Evolutionary conservation across 2,329 filamentous ascomycete species (phyloP).

Genomic region (Xylariales sp.): DNA sequence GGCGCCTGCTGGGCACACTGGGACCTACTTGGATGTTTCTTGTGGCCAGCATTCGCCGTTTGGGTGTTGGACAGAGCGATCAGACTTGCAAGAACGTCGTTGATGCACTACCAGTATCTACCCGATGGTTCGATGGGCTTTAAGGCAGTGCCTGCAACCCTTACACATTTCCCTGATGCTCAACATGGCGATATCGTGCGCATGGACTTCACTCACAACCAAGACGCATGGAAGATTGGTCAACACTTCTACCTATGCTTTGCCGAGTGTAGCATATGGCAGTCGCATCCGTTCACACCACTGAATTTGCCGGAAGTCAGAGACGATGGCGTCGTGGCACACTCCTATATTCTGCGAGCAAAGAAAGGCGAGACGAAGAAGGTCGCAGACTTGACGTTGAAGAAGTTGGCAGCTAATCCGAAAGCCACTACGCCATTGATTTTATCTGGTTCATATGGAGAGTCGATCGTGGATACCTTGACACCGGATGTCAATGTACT

Average conservation of each 20-base stretch:
- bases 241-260: constrained; percentile 72
- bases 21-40: constrained; percentile 62
- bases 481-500: constrained; percentile 42
- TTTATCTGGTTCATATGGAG: constrained; percentile 60
- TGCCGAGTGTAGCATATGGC: constrained; percentile 61
- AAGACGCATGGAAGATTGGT: constrained; percentile 59
- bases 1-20: constrained; percentile 75
- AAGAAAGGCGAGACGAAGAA: constrained; percentile 56
- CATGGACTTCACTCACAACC: constrained; percentile 59
- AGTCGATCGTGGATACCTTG: constrained; percentile 38
- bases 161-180: constrained; percentile 49
- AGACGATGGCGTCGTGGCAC: constrained; percentile 36
- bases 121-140: constrained; percentile 45
- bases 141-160: constrained; percentile 43
- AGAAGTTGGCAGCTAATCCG: constrained; percentile 26
- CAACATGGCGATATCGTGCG: constrained; percentile 59
- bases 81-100: constrained; percentile 50
- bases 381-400: constrained; percentile 40
- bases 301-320: constrained; percentile 45
- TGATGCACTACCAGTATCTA: constrained; percentile 57
- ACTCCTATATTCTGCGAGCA: constrained; percentile 54
- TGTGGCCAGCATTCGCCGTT: constrained; percentile 60
- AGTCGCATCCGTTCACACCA: constrained; percentile 68
- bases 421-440: constrained; percentile 49
- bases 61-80: constrained; percentile 61